Evolutionary conservation across 2,329 filamentous ascomycete species (phyloP), one percentile per base, ranked within the genome.

Genomic region (Talaromyces sp.): DNA sequence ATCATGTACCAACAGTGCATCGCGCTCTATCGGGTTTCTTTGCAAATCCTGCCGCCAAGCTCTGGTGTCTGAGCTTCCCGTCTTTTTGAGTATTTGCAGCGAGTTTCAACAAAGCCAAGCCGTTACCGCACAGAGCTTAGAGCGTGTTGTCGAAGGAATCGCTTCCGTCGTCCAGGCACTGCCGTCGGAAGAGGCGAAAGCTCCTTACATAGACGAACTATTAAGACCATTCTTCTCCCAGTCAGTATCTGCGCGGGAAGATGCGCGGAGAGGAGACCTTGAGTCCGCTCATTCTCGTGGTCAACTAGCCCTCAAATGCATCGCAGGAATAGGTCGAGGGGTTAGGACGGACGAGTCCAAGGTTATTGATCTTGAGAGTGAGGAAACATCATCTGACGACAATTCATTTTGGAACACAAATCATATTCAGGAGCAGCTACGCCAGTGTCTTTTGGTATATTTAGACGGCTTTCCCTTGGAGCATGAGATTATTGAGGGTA

Each of bases 141-240:
- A 75, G 48, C 73, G 70, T 43, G 74, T 78, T 21, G 65, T 75
- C 10, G 75, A 76, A 60, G 76, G 74, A 1, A 77, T 78, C 53
- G 72, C 75, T 15, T 73, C 75, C 0, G 73, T 78, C 50, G 71
- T 78, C 7, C 75, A 77, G 57, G 73, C 70, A 11, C 56, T 77
- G 5, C 65, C 68, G 19, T 60, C 66, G 13, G 75, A 78, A 60
- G 66, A 70, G 51, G 69, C 70, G 21, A 78, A 76, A 62, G 69
- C 72, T 9, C 68, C 71, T 45, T 71, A 67, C 10, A 62, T 78
- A 2, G 68, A 73, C 28, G 65, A 70, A 45, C 68, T 78, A 31
- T 63, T 78, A 5, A 60, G 64, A 9, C 72, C 73, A 50, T 70
- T 78, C 53, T 69, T 66, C 28, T 65, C 69, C 40, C 67, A 73